A percentile compares a stretch with the other conserved stretches of the same genome.
These are phyloP conservation scores for Clitopilus hobsonii DNA, from an alignment of 768 basidiomycete species.

Conservation along the genomic window DNA sequence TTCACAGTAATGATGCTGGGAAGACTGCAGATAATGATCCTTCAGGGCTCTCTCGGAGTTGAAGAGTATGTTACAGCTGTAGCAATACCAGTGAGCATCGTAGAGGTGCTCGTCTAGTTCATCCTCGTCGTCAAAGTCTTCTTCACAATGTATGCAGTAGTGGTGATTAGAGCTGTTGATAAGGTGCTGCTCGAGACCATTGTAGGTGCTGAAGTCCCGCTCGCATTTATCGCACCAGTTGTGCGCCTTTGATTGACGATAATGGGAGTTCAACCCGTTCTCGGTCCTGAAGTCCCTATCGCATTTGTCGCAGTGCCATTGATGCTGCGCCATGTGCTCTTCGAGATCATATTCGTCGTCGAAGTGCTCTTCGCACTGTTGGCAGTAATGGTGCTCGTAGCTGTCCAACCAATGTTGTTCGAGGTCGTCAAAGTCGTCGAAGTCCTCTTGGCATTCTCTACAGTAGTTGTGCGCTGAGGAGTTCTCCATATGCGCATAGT, in stretches of 20 bases:
- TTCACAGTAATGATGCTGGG: conserved; percentile 37
- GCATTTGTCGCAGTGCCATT: conserved; percentile 24
- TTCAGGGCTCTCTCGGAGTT: conserved; percentile 29
- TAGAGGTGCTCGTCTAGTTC: not conserved
- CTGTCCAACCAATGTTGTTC: conserved; percentile 51
- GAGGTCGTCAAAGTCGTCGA: conserved; percentile 29
- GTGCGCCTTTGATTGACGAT: too few relatives aligned
- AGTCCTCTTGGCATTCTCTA: conserved; percentile 40
- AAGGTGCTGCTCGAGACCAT: too few relatives aligned
- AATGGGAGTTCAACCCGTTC: too few relatives aligned
- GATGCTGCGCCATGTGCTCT: conserved; percentile 33
- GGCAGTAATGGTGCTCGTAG: conserved; percentile 46
- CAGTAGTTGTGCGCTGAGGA: conserved; percentile 42
- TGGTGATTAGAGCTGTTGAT: too few relatives aligned
- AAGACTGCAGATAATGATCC: conserved; percentile 46
- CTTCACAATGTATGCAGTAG: not conserved
- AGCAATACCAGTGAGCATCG: conserved; percentile 27
- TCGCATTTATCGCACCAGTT: too few relatives aligned
- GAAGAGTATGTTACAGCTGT: conserved; percentile 37
- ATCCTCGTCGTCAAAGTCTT: not conserved
- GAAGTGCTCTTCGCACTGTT: conserved; percentile 45
- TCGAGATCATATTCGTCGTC: conserved; percentile 23
- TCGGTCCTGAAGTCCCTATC: too few relatives aligned
- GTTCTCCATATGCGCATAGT: conserved; percentile 27
- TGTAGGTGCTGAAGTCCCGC: too few relatives aligned